Evolutionary conservation across 228 moss, liverwort and hornwort genomes (phyloP), one percentile per base, ranked within the genome.

Genomic region (Sphagnum fallax): DNA sequence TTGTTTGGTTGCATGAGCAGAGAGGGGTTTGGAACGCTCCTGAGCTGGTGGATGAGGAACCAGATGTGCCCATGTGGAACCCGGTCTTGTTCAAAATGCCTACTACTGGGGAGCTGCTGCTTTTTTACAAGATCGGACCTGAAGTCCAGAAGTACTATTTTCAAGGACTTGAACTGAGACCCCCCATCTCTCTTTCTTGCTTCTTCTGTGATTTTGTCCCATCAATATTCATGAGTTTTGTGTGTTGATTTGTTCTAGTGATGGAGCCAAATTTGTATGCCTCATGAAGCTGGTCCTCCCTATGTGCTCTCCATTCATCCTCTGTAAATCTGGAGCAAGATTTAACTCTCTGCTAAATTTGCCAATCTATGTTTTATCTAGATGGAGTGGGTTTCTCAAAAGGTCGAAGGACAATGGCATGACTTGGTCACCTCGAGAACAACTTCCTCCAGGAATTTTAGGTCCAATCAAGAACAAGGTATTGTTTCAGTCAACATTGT

Each of bases 391-490:
- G 60, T 96, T 90, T 49, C 70, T 96, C 49, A 92, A 92, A 76
- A 88, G 91, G 76, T 96, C 88, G 4, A n/a, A 7, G 4, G 84
- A 96, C 77, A 72, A 83, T 51, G 92, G 92, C 65, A 72, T 79
- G 70, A 85, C 80, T 10, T 92, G 96, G 96, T 88, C 86, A 53
- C 49, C 58, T n/a, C 73, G 96, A 75, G 86, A 92, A 69, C 77
- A 86, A 69, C 76, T 96, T 10, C 92, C 92, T 67, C 89, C 92
- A 64, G 92, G 92, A 47, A 89, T 96, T 75, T 72, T 96, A 70
- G 92, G 92, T 51, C 96, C 96, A 6, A 91, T 77, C n/a, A 96
- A 96, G 67, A 96, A 96, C 76, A 91, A 96, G 78, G 87, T 87
- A 47, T 51, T 12, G 52, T 53, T 51, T 62, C 16, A 8, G 9